Evolutionary conservation across 73 alveolate genomes (phyloP).

Genomic region (Blepharisma japonicum): DNA sequence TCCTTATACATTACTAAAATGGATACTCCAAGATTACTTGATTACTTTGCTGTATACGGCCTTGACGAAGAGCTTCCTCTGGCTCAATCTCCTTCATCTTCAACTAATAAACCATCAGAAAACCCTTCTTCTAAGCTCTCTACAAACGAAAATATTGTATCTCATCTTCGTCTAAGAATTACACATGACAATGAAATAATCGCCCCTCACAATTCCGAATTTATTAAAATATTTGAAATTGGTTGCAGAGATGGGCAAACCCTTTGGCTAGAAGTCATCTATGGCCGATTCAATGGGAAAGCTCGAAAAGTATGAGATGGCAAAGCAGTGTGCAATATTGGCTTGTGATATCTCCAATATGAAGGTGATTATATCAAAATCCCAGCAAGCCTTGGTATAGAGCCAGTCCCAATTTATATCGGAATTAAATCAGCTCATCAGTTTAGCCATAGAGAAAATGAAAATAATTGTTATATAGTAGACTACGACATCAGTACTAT

Average conservation of each 20-base stretch:
- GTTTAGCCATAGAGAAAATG: conserved; percentile 9
- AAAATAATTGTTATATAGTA: conserved; percentile 8
- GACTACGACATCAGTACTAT: conserved; percentile 1
- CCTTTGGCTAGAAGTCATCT: conserved; percentile 27
- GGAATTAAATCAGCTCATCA: neutral
- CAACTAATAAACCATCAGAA: neutral
- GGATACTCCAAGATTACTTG: neutral
- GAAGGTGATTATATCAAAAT: conserved; percentile 16
- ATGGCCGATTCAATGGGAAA: conserved; percentile 24
- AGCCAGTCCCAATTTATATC: conserved; percentile 10
- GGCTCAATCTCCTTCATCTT: conserved; percentile 3
- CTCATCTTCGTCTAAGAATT: conserved; percentile 21
- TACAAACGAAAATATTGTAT: neutral
- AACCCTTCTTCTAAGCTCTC: neutral
- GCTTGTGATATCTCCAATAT: neutral
- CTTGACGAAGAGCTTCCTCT: neutral
- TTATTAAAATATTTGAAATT: neutral
- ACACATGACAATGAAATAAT: conserved; percentile 19
- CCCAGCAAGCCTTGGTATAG: neutral
- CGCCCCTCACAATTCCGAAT: neutral
- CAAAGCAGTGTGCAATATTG: neutral
- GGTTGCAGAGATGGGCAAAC: conserved; percentile 19
- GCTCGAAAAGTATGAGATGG: conserved; percentile 10
- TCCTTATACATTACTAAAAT: no score
- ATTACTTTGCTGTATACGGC: neutral